These are phyloP conservation scores for Ceratocystis papillata DNA, from an alignment of 2,329 filamentous ascomycete species.

Conservation along the genomic window DNA sequence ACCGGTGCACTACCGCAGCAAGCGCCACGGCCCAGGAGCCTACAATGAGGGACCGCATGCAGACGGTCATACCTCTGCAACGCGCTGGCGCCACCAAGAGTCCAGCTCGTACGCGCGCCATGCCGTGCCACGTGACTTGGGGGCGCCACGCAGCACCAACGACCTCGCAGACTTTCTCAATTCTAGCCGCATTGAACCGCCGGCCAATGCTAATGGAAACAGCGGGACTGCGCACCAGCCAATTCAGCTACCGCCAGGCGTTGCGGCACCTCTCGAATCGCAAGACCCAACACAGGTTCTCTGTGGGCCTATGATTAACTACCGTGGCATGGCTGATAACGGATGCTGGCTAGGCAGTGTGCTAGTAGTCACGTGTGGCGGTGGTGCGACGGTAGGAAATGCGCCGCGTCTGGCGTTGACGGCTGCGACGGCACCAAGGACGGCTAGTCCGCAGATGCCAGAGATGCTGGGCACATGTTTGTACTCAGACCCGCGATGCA, in stretches of 20 bases:
- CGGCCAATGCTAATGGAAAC: slow-evolving; percentile 26
- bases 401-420: slow-evolving; percentile 16
- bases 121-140: slow-evolving; percentile 37
- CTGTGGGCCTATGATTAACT: slow-evolving; percentile 67
- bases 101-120: slow-evolving; percentile 45
- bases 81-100: slow-evolving; percentile 54
- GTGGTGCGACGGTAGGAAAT: slow-evolving; percentile 30
- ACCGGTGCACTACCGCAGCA: slow-evolving; percentile 27
- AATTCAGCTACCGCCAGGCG: slow-evolving; percentile 35
- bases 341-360: slow-evolving; percentile 75
- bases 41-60: slow-evolving; percentile 25
- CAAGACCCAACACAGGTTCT: slow-evolving; percentile 50
- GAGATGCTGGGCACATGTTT: slow-evolving; percentile 46
- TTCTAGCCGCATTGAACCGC: slow-evolving; percentile 40
- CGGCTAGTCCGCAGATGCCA: slow-evolving; percentile 13
- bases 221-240: slow-evolving; percentile 38
- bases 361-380: slow-evolving; percentile 67
- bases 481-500: slow-evolving; percentile 56
- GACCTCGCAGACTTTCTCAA: slow-evolving; percentile 50
- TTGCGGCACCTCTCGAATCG: slow-evolving; percentile 24
- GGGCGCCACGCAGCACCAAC: slow-evolving; percentile 35
- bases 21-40: not conserved
- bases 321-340: slow-evolving; percentile 57
- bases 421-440: not conserved
- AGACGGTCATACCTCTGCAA: slow-evolving; percentile 40